These are phyloP conservation scores for Quillaja saponaria DNA, from an alignment of 306 rosid species.

Conservation along the genomic window DNA sequence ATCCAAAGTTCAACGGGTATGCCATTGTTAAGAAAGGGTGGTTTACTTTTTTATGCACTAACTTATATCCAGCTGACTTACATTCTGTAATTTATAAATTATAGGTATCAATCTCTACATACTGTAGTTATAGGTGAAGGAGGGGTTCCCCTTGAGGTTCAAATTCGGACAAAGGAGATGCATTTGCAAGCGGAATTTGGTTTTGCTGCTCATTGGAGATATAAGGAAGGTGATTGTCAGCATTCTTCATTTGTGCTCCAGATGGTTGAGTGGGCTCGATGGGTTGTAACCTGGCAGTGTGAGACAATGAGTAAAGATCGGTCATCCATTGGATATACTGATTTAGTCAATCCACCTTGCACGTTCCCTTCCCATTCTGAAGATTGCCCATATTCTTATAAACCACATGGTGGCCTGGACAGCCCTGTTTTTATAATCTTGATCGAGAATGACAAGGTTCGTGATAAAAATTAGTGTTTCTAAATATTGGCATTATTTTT, in stretches of 20 bases:
- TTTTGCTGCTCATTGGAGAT: conserved; percentile 99
- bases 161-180: conserved; percentile 91
- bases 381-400: conserved; percentile 78
- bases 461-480: conserved; percentile 18
- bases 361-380: conserved; percentile 79
- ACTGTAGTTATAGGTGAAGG: conserved; percentile 90
- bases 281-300: conserved; percentile 99
- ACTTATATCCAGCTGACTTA: conserved; percentile 25
- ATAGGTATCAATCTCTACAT: conserved; percentile 86
- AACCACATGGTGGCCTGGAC: conserved; percentile 62
- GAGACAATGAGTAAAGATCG: conserved; percentile 80
- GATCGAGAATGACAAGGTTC: conserved; percentile 91
- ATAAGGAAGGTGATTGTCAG: conserved; percentile 93
- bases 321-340: conserved; percentile 47
- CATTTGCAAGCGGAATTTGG: conserved; percentile 97
- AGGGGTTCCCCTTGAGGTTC: conserved; percentile 79
- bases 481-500: neutral
- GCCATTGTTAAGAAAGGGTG: conserved; percentile 15
- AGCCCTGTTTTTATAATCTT: conserved; percentile 86
- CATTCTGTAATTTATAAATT: conserved; percentile 25
- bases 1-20: conserved; percentile 92
- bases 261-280: conserved; percentile 99
- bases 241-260: conserved; percentile 90
- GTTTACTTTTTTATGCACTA: neutral
- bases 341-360: conserved; percentile 76